Percentiles rank a stretch among this genome's conserved stretches.
Conservation (phyloP, 2,329 filamentous ascomycete genomes). For the Phaeosphaeriaceae sp. region DNA sequence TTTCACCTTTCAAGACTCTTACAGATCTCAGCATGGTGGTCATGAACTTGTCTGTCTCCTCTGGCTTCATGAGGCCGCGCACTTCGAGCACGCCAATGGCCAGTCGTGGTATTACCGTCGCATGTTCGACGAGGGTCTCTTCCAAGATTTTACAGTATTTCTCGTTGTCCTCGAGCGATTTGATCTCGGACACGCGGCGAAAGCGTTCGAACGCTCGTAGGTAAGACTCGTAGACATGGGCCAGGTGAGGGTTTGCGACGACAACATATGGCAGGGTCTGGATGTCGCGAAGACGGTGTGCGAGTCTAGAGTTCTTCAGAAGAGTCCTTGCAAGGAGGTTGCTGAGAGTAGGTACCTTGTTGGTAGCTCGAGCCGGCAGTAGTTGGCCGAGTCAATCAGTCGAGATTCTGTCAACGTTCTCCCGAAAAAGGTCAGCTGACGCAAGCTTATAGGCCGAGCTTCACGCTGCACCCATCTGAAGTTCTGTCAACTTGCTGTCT, state of each 20-base stretch:
- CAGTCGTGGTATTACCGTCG: slow-evolving; percentile 91
- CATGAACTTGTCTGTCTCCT: slow-evolving; percentile 92
- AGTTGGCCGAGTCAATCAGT: slow-evolving; percentile 93
- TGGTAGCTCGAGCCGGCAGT: slow-evolving; percentile 92
- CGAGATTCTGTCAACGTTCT: slow-evolving; percentile 88
- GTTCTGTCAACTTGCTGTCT: slow-evolving; percentile 12
- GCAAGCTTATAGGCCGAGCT: slow-evolving; percentile 91
- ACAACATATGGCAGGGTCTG: slow-evolving; percentile 95
- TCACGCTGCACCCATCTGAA: slow-evolving; percentile 89
- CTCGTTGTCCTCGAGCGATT: slow-evolving; percentile 88
- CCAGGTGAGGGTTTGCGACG: slow-evolving; percentile 92
- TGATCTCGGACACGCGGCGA: slow-evolving; percentile 82
- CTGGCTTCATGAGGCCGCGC: slow-evolving; percentile 77
- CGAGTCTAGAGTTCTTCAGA: slow-evolving; percentile 64
- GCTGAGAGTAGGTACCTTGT: slow-evolving; percentile 64
- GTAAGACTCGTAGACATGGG: slow-evolving; percentile 95
- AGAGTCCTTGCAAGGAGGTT: not conserved
- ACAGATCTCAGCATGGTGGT: slow-evolving; percentile 90
- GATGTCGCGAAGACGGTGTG: slow-evolving; percentile 95
- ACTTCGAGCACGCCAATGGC: slow-evolving; percentile 95
- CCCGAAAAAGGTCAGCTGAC: slow-evolving; percentile 96
- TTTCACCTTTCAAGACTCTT: slow-evolving; percentile 41
- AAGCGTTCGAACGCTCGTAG: slow-evolving; percentile 95
- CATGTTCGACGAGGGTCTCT: slow-evolving; percentile 81
- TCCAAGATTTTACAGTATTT: slow-evolving; percentile 80